Conservation (phyloP, 495 filamentous ascomycete genomes). For the Aspergillus steynii region DNA sequence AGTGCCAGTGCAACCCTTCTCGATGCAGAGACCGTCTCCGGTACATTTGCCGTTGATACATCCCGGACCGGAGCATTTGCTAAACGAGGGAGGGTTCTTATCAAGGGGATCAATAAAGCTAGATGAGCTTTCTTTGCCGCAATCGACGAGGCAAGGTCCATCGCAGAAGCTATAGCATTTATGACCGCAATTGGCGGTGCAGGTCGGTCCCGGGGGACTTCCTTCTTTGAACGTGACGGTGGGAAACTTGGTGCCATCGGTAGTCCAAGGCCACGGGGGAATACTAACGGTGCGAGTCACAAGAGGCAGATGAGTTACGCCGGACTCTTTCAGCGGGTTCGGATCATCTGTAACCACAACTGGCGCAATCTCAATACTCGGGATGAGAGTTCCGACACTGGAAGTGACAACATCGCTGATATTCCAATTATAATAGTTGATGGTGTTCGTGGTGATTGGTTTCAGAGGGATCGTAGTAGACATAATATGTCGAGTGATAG, state of each 20-base stretch:
- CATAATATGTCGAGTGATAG: constrained; percentile 1
- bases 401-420: neutral
- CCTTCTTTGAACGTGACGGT: constrained; percentile 9
- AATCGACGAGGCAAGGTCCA: constrained; percentile 5
- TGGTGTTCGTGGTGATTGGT: neutral
- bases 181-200: constrained; percentile 12
- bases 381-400: neutral
- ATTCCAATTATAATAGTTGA: constrained; percentile 10
- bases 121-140: neutral
- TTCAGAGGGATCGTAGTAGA: neutral
- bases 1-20: constrained; percentile 5
- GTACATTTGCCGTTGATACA: constrained; percentile 10
- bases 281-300: neutral
- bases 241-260: neutral
- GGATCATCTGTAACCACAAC: constrained; percentile 6
- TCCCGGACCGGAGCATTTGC: constrained; percentile 7
- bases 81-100: neutral
- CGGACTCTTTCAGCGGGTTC: constrained; percentile 1
- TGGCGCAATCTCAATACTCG: constrained; percentile 2
- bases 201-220: constrained; percentile 8
- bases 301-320: neutral
- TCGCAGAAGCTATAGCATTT: constrained; percentile 11
- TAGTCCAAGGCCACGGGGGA: constrained; percentile 11
- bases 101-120: constrained; percentile 8
- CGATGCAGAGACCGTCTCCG: neutral